Base-by-base conservation (phyloP, 805 yeast genomes). In the Kurtzmaniella cleridarum region DNA sequence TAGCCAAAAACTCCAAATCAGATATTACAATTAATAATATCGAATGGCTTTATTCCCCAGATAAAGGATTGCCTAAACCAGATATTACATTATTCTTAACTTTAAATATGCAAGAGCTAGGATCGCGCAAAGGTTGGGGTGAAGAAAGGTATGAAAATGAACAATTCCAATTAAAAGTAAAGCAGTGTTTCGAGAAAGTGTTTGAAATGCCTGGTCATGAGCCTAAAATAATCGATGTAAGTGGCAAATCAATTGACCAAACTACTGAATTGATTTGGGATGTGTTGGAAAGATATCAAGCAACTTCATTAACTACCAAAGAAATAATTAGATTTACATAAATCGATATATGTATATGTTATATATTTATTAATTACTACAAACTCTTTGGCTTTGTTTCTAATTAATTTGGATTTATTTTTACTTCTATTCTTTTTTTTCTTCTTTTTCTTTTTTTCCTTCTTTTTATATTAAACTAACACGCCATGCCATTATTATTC, bases 61-160 rank as follows among this genome's bases (percentile, higher is more conserved):
- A 93, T 50, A 62, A 60, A 18, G 98, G 98, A 0, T 70, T 93
- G 11, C 89, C 95, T 1, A 75, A 66, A 47, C 98, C 99, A 0
- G 99, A 93, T 59, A 44, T 84, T 35, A 84, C 91, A 0, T 40
- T 93, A 1, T 93, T 91, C 48, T 63, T 93, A 42, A 80, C 85
- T 29, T 71, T 84, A 31, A 64, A 73, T 53, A 59, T 45, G 43
- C 73, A 62, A 5, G 70, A 67, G 30, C 51, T 69, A 20, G 54
- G 68, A 16, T 46, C 55, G 14, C 69, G 98, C 40, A 79, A 78
- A 9, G 95, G 95, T 1, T 93, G 84, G 68, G 99, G 99, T 11
- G 84, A 80, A n/a, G 99, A 93, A 59, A 66, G 96, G 39, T 93
- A 93, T 61, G 99, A 93, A 57, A 74, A 72, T 20, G 57, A 60